phyloP scores from a whole-genome alignment of 805 yeast species.

The Candida railenensis region DNA sequence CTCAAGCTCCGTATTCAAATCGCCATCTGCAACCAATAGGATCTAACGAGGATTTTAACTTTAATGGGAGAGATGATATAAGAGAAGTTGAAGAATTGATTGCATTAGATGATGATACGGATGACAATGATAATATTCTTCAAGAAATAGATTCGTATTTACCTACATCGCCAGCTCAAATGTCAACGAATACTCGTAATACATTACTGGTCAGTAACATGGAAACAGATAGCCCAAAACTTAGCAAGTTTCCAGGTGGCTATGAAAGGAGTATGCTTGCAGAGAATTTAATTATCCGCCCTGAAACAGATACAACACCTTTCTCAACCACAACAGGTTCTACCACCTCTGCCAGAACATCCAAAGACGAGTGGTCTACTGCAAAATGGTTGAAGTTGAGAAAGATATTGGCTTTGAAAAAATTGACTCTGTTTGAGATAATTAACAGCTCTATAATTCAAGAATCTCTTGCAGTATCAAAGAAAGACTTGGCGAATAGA shows the following conservation, averaged over 20 bases:
- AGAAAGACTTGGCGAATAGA: conserved; percentile 30
- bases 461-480: conserved; percentile 22
- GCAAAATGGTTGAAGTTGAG: conserved; percentile 33
- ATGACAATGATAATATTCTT: conserved; percentile 7
- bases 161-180: conserved; percentile 9
- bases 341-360: neutral
- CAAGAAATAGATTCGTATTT: conserved; percentile 8
- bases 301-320: conserved; percentile 1
- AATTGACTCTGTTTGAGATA: conserved; percentile 24
- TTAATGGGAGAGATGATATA: neutral
- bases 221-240: neutral
- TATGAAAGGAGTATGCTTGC: neutral
- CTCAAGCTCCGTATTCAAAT: neutral
- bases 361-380: conserved; percentile 21
- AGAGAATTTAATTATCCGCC: neutral
- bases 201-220: conserved; percentile 8
- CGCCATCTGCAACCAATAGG: conserved; percentile 9
- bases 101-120: conserved; percentile 3
- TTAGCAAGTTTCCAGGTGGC: neutral
- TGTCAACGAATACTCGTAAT: neutral
- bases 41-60: neutral
- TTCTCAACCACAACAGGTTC: conserved; percentile 5
- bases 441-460: conserved; percentile 25
- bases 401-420: conserved; percentile 25
- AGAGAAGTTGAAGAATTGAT: neutral